Percentiles rank a stretch among this genome's conserved stretches.
Conservation (phyloP, 176 grass and related monocot species). For the Triticum dicoccoides region DNA sequence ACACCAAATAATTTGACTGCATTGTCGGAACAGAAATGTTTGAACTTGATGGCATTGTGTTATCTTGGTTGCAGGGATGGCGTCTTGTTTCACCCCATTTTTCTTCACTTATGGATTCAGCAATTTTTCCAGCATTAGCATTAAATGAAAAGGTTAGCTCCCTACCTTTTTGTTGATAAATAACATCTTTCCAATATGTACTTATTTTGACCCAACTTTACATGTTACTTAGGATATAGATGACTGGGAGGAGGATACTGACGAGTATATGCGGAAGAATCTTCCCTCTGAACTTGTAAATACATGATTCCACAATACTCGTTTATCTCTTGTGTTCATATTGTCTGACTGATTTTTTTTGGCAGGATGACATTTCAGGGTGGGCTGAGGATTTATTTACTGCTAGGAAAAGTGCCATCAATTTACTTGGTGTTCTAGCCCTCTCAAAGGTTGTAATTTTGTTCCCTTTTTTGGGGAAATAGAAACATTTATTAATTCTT, state of each 20-base stretch:
- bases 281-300: constrained; percentile 86
- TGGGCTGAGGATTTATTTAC: constrained; percentile 93
- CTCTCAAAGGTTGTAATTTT: constrained; percentile 68
- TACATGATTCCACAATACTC: not conserved
- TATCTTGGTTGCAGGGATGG: constrained; percentile 67
- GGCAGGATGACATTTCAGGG: constrained; percentile 88
- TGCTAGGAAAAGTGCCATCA: constrained; percentile 91
- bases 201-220: constrained; percentile 34
- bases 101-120: constrained; percentile 69
- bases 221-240: constrained; percentile 61
- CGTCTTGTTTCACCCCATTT: constrained; percentile 91
- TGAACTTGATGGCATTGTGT: constrained; percentile 23
- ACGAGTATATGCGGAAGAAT: constrained; percentile 92
- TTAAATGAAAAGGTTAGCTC: constrained; percentile 75
- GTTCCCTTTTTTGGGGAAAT: not conserved
- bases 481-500: not conserved
- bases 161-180: constrained; percentile 21
- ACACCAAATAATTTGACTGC: not conserved
- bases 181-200: constrained; percentile 21
- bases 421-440: constrained; percentile 87
- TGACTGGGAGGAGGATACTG: constrained; percentile 87
- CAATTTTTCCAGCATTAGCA: constrained; percentile 77
- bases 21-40: constrained; percentile 7
- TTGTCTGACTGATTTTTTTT: constrained; percentile 19
- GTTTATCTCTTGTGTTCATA: constrained; percentile 12